Evolutionary conservation across 2,329 filamentous ascomycete species (phyloP), one percentile per base, ranked within the genome.

Genomic region (Fusarium poae): DNA sequence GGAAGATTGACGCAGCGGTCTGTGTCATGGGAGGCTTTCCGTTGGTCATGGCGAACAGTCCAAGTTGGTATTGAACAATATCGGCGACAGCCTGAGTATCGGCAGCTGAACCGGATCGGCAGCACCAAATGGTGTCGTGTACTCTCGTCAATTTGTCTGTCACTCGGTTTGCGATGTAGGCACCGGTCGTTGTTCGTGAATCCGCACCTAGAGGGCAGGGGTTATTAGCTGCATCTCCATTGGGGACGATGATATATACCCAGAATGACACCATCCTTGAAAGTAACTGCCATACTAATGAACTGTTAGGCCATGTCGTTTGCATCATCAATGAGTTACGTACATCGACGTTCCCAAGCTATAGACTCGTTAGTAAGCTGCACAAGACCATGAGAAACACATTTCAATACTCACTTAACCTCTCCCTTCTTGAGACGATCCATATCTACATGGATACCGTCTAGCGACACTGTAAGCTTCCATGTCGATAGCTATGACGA

Each of bases 361-460:
- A 75, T 53, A 39, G 59, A 62, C 82, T 77, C 80, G 71, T 79
- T 72, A 78, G 73, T 60, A 57, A 54, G 40, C 27, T 23, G 18
- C 37, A 8, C 23, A 34, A 20, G 13, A 16, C 11, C 16, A 27
- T 48, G 44, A 25, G 12, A 20, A 7, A 4, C 7, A 15, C 7
- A 21, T 34, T 49, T 7, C 10, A 23, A 34, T 67, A 84, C 93
- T 83, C 85, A 97, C 94, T 99, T 99, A 80, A 99, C 95, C 85
- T 99, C 96, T 67, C 96, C 96, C 82, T 94, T 96, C 90, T 99
- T 99, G 81, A 99, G 85, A 78, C 96, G 91, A 77, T 98, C 93
- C 96, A 99, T 99, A 79, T 99, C 96, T 75, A 99, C 87, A 81
- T 99, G 96, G 80, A 99, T 98, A 80, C 96, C 96, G 94, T 99